Conservation (phyloP, 2,329 filamentous ascomycete species). For the Bertia moriformis region DNA sequence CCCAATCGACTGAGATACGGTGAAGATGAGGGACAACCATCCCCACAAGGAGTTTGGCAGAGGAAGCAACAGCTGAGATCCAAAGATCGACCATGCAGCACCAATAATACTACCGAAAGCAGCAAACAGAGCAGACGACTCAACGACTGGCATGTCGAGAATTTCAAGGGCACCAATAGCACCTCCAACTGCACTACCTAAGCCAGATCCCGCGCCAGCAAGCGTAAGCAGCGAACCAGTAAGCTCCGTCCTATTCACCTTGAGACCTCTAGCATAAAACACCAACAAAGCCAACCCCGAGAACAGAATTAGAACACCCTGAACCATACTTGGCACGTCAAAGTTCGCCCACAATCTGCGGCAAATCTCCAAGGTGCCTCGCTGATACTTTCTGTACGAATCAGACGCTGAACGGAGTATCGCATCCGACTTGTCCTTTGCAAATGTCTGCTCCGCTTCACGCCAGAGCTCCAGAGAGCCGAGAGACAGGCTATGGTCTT, state of each 20-base stretch:
- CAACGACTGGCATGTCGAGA: not conserved
- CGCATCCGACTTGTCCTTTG: constrained; percentile 6
- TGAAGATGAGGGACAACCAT: constrained; percentile 70
- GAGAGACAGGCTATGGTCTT: constrained; percentile 6
- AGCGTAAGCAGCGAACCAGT: constrained; percentile 10
- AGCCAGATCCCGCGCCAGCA: not conserved
- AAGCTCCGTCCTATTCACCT: constrained; percentile 30
- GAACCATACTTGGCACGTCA: constrained; percentile 70
- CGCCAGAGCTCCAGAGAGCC: constrained; percentile 10
- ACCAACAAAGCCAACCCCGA: constrained; percentile 54
- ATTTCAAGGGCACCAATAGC: not conserved
- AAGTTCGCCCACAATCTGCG: constrained; percentile 84
- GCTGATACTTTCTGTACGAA: constrained; percentile 61
- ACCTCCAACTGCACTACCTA: not conserved
- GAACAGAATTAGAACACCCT: constrained; percentile 60
- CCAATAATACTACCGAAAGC: constrained; percentile 27
- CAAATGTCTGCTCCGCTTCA: not conserved
- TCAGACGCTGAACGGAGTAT: constrained; percentile 20
- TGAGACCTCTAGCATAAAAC: constrained; percentile 53
- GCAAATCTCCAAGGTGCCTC: constrained; percentile 64
- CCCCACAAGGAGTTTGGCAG: constrained; percentile 72
- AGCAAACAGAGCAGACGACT: constrained; percentile 12
- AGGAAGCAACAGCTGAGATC: constrained; percentile 28
- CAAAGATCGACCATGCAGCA: constrained; percentile 25
- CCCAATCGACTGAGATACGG: constrained; percentile 74